Percentiles rank a stretch among this genome's conserved stretches.
These are phyloP conservation scores for Exserohilum rostratum DNA, from an alignment of 2,329 filamentous ascomycete species.

Conservation along the genomic window DNA sequence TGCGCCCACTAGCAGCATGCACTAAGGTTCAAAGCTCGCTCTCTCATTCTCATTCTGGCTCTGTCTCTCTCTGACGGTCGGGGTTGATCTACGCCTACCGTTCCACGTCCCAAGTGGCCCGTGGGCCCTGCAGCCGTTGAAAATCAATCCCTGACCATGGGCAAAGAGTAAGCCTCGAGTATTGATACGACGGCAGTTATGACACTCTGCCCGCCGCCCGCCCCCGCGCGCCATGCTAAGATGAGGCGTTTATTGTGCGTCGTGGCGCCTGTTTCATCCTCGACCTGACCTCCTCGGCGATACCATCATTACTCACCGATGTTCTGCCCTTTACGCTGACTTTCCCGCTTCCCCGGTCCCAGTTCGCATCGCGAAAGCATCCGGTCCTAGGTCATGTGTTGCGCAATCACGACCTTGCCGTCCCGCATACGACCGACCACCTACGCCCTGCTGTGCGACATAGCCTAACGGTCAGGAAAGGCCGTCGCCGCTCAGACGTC, in stretches of 20 bases:
- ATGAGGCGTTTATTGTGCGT: slow-evolving; percentile 2
- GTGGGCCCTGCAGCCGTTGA: slow-evolving; percentile 38
- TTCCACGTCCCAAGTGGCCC: slow-evolving; percentile 36
- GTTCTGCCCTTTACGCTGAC: slow-evolving; percentile 12
- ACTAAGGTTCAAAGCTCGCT: slow-evolving; percentile 26
- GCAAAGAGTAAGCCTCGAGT: slow-evolving; percentile 30
- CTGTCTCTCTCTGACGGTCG: slow-evolving; percentile 1
- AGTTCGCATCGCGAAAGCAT: slow-evolving; percentile 13
- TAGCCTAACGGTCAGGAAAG: slow-evolving; percentile 9
- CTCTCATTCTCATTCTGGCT: too few species aligned
- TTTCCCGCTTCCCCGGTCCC: slow-evolving; percentile 25
- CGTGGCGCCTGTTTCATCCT: slow-evolving; percentile 13
- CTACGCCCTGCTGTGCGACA: slow-evolving; percentile 15
- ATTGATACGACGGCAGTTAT: slow-evolving; percentile 3
- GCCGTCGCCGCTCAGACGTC: background rate
- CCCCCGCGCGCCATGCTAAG: background rate
- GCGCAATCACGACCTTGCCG: slow-evolving; percentile 22
- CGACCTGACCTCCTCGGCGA: slow-evolving; percentile 13
- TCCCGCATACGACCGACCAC: slow-evolving; percentile 9
- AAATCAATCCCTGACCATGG: slow-evolving; percentile 21
- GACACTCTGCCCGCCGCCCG: background rate
- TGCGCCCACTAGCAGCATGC: slow-evolving; percentile 22
- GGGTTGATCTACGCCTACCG: slow-evolving; percentile 43
- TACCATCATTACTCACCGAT: slow-evolving; percentile 14
- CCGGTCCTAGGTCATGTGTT: slow-evolving; percentile 14